Conservation (phyloP, 805 yeast genomes). For the Kodamaea kaohsiungensis region DNA sequence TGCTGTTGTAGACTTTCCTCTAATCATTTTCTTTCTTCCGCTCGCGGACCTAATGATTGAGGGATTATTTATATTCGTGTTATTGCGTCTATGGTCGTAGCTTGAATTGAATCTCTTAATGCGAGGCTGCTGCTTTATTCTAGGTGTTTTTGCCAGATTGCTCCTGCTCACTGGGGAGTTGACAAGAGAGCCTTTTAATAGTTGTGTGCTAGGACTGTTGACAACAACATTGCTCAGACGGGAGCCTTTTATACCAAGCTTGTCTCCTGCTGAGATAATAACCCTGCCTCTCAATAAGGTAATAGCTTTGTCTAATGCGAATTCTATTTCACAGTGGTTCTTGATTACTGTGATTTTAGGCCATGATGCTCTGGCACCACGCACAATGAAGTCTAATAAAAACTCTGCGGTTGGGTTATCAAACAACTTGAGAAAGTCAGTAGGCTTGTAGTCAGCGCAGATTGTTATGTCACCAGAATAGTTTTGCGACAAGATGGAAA, state of each 20-base stretch:
- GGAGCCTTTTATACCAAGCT: conserved; percentile 9
- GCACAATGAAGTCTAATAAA: conserved; percentile 62
- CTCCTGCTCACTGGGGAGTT: conserved; percentile 23
- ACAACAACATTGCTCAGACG: conserved; percentile 4
- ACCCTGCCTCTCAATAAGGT: conserved; percentile 62
- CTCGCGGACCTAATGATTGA: not conserved
- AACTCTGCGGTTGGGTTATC: conserved; percentile 82
- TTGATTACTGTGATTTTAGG: conserved; percentile 82
- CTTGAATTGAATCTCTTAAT: conserved; percentile 28
- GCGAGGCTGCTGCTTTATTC: conserved; percentile 12
- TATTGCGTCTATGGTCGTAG: conserved; percentile 15
- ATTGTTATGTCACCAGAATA: conserved; percentile 95
- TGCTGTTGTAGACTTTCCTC: conserved; percentile 26
- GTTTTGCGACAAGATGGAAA: conserved; percentile 78
- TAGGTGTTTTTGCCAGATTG: conserved; percentile 12
- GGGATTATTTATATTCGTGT: conserved; percentile 16
- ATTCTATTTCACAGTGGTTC: conserved; percentile 89
- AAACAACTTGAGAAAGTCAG: conserved; percentile 63
- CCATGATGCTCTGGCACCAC: conserved; percentile 95
- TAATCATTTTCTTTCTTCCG: conserved; percentile 8
- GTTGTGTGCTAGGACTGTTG: conserved; percentile 10
- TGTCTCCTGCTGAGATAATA: conserved; percentile 34
- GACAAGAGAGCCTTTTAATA: conserved; percentile 15
- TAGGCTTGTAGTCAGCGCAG: conserved; percentile 67
- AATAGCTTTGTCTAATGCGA: conserved; percentile 81